phyloP scores from a whole-genome alignment of 2,329 filamentous ascomycete species.

The Cordyceps farinosa region DNA sequence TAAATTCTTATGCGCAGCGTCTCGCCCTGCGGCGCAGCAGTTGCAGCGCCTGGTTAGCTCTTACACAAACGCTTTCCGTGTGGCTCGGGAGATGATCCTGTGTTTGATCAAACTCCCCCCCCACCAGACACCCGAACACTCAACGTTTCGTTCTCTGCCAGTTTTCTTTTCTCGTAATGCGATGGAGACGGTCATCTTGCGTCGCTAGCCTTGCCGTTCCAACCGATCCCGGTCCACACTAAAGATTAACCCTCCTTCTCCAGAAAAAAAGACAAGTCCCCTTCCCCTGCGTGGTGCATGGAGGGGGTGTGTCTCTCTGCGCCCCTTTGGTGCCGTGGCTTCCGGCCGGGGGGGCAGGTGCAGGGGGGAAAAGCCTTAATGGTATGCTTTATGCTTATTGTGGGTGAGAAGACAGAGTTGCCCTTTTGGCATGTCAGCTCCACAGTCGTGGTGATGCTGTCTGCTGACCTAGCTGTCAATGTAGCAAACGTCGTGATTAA shows the following conservation, averaged over 20 bases:
- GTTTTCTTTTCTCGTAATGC: constrained; percentile 10
- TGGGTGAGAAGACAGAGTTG: background rate
- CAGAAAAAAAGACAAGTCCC: background rate
- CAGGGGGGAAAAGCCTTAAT: background rate
- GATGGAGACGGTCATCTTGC: constrained; percentile 13
- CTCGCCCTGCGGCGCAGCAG: background rate
- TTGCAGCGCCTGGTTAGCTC: background rate
- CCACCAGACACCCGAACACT: background rate
- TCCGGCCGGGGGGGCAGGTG: background rate
- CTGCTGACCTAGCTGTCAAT: too few species aligned
- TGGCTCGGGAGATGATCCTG: background rate
- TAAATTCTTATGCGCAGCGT: background rate
- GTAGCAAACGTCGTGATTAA: too few species aligned
- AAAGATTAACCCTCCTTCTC: background rate
- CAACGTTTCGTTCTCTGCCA: background rate
- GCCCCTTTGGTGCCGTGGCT: constrained; percentile 7
- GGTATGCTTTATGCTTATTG: constrained; percentile 17
- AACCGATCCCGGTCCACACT: constrained; percentile 17
- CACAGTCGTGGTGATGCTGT: background rate
- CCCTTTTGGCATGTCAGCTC: background rate
- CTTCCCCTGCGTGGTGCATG: background rate
- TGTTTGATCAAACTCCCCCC: background rate
- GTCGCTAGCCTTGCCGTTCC: constrained; percentile 16
- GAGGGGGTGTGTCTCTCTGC: background rate
- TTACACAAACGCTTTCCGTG: background rate